Evolutionary conservation across 1,284 basidiomycete genomes (phyloP), one percentile per base, ranked within the genome.

Genomic region (Tylopilus sp.): DNA sequence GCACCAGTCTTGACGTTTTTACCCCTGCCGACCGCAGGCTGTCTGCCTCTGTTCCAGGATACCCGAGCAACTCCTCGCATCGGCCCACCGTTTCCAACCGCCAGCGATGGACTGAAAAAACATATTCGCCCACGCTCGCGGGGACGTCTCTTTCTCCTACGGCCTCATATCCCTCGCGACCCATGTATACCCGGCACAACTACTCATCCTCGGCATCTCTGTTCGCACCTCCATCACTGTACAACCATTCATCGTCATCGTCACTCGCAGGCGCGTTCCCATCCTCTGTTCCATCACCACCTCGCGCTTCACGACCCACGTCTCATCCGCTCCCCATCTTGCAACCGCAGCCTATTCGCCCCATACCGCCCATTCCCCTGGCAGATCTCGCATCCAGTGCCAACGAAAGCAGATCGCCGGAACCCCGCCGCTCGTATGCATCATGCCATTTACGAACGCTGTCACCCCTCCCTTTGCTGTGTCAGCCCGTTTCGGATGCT

Each of bases 271-370:
- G 63, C 53, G 63, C 64, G 46, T 51, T 66, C 30, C 30, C 48
- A n/a, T 51, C 62, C 30, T 46, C 56, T 34, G 45, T 34, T 8
- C 52, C 52, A 41, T 46, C 52, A 40, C 41, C 45, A 5, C 6
- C 21, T 3, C 45, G 50, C 42, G 42, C 50, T 31, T 51, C 58
- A 41, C 60, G 58, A 43, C 48, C 55, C 41, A 46, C 49, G 28
- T 38, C 56, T 19, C 39, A 35, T 28, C 54, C 59, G 12, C 55
- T 77, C 34, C 71, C 73, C 46, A 66, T 79, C 33, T 65, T 74
- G 51, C 78, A 81, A 57, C 78, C 78, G 16, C 78, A 77, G 51
- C 78, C 78, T 38, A 74, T 70, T 39, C 74, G 78, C 23, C 72
- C 68, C 13, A 80, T 80, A 60, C 78, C 78, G 11, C 75, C 76